Evolutionary conservation across 192 early-diverging fungal species (phyloP), one percentile per base, ranked within the genome.

Genomic region (Coemansia sp.): DNA sequence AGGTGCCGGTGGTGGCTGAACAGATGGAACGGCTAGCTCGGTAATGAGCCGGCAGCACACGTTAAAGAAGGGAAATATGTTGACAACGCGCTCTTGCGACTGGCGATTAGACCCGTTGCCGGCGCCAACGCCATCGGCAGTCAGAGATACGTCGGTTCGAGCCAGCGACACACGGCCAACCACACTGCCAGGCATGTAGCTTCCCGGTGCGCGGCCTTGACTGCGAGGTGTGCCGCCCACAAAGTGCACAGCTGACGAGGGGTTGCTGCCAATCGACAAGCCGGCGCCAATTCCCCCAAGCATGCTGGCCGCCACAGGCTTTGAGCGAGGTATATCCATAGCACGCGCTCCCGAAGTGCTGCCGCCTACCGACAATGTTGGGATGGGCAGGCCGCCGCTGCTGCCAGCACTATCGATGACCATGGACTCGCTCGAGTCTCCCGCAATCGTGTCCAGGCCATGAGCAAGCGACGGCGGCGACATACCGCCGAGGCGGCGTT

Each of bases 11-110:
- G 10, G 33, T 2, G 59, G 61, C 33, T 31, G 67, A 35, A 69
- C 45, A 2, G 78, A 75, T 16, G 86, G 88, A 18, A 93, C 92
- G 4, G 95, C 95, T 63, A 99, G 86, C 78, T 98, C 95, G 0
- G 93, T 95, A 65, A 99, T 98, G 40, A 99, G 80, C 73, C 85
- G 87, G 57, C 90, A 90, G 73, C 97, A 99, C 1, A 96, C 93
- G 62, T 99, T 93, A 72, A 98, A 94, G 76, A 99, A 99, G 11
- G 92, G 93, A 71, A 95, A 95, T 13, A 88, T 85, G 10, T 83
- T 83, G 53, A 83, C 69, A 66, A 88, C 65, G 50, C 86, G 63
- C 79, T 84, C 70, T 84, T 76, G 71, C 45, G 76, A 71, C 61
- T 84, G 84, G 43, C 71, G 77, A n/a, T 73, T 74, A 14, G 74